Evolutionary conservation across 2,329 filamentous ascomycete species (phyloP).

Genomic region (Trichoderma semiorbis): DNA sequence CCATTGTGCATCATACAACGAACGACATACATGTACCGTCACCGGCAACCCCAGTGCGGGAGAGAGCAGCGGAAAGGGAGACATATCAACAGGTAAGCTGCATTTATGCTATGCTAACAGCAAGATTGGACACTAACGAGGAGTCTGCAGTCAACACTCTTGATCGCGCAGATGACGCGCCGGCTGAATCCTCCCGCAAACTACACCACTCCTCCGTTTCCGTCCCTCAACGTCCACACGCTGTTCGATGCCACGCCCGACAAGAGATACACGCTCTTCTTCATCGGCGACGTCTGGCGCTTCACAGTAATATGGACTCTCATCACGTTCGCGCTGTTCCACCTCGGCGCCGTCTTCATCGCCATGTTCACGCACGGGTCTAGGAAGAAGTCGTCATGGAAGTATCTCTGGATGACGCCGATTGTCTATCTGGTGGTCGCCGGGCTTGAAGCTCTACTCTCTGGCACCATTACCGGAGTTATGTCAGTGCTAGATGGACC

Average conservation of each 20-base stretch:
- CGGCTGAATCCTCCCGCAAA: slow-evolving; percentile 36
- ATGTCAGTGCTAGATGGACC: slow-evolving; percentile 54
- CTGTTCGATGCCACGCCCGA: slow-evolving; percentile 44
- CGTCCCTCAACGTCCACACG: slow-evolving; percentile 73
- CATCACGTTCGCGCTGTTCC: slow-evolving; percentile 71
- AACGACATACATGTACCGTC: neutral
- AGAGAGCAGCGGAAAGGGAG: neutral
- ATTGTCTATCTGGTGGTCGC: slow-evolving; percentile 68
- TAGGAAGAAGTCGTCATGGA: slow-evolving; percentile 53
- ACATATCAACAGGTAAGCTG: neutral
- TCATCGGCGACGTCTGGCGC: slow-evolving; percentile 74
- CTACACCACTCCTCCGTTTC: slow-evolving; percentile 71
- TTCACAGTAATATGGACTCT: slow-evolving; percentile 87
- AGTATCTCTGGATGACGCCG: slow-evolving; percentile 68
- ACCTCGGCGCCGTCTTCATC: slow-evolving; percentile 67
- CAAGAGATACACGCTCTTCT: slow-evolving; percentile 61
- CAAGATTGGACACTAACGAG: neutral
- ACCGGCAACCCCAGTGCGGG: neutral
- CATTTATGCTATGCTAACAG: neutral
- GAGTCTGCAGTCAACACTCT: neutral
- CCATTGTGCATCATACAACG: neutral
- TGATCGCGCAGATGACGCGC: slow-evolving; percentile 24
- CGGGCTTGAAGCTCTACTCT: slow-evolving; percentile 71
- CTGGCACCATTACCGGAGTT: slow-evolving; percentile 76
- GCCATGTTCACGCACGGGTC: slow-evolving; percentile 67